These are phyloP conservation scores for Buxus sempervirens DNA, from an alignment of 164 flowering plant genomes.

Conservation along the genomic window DNA sequence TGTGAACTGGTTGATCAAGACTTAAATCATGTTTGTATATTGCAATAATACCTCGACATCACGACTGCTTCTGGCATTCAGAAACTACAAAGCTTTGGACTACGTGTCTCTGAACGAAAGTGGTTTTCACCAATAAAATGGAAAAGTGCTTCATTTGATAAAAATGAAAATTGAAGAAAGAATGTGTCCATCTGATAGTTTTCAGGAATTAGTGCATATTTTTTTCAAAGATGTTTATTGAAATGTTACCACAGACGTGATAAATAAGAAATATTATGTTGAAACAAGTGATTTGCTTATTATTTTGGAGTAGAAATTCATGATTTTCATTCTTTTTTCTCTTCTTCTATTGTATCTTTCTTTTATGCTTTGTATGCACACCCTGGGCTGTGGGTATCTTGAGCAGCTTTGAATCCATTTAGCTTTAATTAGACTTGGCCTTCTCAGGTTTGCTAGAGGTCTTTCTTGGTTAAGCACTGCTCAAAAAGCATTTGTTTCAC, in stretches of 20 bases:
- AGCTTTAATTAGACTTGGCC: not conserved
- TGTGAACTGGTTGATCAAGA: not conserved
- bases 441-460: not conserved
- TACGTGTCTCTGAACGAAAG: not conserved
- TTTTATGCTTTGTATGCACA: too few species aligned
- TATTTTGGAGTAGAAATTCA: too few species aligned
- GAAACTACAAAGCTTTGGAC: not conserved
- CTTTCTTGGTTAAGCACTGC: too few species aligned
- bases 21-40: constrained; percentile 6
- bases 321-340: too few species aligned
- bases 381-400: not conserved
- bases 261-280: not conserved
- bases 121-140: not conserved
- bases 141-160: not conserved
- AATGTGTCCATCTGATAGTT: not conserved
- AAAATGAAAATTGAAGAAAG: not conserved
- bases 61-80: not conserved
- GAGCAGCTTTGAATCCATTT: not conserved
- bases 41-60: constrained; percentile 6
- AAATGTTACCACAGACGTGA: not conserved
- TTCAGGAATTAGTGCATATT: not conserved
- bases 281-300: too few species aligned
- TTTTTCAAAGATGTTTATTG: not conserved
- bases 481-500: not conserved
- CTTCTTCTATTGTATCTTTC: not conserved